A percentile compares a stretch with the other conserved stretches of the same genome.
These are phyloP conservation scores for Yarrowia sp. DNA, from an alignment of 805 yeast species.

Conservation along the genomic window DNA sequence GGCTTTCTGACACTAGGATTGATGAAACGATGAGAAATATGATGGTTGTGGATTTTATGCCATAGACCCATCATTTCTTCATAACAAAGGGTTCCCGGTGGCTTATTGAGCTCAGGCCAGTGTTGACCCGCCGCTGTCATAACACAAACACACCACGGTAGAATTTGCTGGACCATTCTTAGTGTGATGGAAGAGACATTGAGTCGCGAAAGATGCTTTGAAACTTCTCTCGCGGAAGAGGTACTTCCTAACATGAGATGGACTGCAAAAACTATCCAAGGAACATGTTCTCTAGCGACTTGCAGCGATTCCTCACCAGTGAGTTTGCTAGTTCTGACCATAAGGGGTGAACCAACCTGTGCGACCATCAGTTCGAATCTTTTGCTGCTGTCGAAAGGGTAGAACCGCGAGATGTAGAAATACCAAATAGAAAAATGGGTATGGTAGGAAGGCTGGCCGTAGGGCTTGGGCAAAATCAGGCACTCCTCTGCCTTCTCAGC, in stretches of 20 bases:
- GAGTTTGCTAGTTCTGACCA: no score
- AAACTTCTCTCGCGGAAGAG: neutral
- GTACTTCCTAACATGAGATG: neutral
- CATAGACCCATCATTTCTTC: neutral
- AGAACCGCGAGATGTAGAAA: neutral
- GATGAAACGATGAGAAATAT: neutral
- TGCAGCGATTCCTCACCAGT: neutral
- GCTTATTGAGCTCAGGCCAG: neutral
- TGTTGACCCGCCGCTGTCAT: neutral
- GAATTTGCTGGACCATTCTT: neutral
- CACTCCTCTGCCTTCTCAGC: neutral
- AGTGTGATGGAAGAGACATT: neutral
- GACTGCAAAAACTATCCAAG: neutral
- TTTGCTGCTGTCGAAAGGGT: neutral
- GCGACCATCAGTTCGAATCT: no score
- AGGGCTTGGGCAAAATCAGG: neutral
- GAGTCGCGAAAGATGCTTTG: neutral
- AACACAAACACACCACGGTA: neutral
- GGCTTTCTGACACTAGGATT: neutral
- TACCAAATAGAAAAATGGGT: neutral
- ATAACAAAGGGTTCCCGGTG: neutral
- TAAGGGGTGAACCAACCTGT: no score
- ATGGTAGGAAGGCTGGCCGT: neutral
- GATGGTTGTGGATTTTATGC: neutral
- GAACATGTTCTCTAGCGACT: slow-evolving; percentile 1